Conservation (phyloP, 208 protist genomes). For the Naegleria fowleri region DNA sequence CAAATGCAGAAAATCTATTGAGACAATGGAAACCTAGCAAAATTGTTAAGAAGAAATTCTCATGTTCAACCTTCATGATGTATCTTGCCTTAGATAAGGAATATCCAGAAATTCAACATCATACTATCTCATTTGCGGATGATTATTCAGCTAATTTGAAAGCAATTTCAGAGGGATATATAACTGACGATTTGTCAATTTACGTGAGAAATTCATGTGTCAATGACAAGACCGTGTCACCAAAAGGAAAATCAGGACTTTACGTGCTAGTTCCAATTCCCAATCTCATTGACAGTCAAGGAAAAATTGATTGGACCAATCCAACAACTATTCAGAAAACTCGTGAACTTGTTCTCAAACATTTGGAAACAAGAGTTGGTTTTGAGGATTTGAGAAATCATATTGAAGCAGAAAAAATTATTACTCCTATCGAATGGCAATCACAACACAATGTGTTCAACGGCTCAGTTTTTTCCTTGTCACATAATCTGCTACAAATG, state of each 20-base stretch:
- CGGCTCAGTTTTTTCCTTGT: neutral
- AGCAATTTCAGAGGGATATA: neutral
- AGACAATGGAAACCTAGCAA: slow-evolving; percentile 5
- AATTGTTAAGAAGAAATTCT: neutral
- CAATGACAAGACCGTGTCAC: neutral
- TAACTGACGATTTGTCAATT: neutral
- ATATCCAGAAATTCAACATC: slow-evolving; percentile 17
- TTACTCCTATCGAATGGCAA: slow-evolving; percentile 5
- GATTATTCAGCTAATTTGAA: slow-evolving; percentile 1
- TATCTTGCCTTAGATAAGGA: slow-evolving; percentile 1
- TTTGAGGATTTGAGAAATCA: neutral
- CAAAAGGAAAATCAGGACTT: neutral
- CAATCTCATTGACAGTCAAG: neutral
- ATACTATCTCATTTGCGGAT: slow-evolving; percentile 21
- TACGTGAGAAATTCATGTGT: neutral
- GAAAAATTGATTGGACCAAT: slow-evolving; percentile 13
- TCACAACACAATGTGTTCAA: neutral
- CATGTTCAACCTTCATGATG: slow-evolving; percentile 1
- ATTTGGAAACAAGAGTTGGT: neutral
- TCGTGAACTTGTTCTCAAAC: neutral
- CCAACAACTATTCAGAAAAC: neutral
- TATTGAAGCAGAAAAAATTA: slow-evolving; percentile 1
- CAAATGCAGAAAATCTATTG: neutral
- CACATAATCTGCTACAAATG: slow-evolving; percentile 20
- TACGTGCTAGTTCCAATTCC: slow-evolving; percentile 1